A percentile compares a stretch with the other conserved stretches of the same genome.
phyloP scores from a whole-genome alignment of 2,329 filamentous ascomycete species.

The Verticillium isaacii region DNA sequence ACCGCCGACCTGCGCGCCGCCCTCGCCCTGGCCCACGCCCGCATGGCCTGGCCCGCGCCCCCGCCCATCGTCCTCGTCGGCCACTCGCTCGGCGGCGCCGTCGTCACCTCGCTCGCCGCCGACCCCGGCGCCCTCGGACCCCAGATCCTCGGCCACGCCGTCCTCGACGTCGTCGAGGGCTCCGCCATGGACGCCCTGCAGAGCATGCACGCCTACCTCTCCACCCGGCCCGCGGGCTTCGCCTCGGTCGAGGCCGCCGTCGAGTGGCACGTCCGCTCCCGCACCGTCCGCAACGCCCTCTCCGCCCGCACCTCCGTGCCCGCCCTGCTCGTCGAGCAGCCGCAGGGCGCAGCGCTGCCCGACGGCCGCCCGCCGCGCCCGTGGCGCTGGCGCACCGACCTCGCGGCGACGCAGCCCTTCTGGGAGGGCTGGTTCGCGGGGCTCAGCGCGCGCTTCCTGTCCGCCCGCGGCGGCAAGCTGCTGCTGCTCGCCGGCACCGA shows the following conservation, averaged over 20 bases:
- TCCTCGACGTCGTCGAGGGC: constrained; percentile 93
- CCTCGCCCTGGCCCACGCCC: constrained; percentile 59
- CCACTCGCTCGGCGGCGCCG: constrained; percentile 88
- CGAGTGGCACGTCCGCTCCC: constrained; percentile 87
- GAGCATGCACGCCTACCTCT: constrained; percentile 90
- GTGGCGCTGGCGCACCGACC: constrained; percentile 84
- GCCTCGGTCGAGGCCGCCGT: constrained; percentile 73
- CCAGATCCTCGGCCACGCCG: constrained; percentile 67
- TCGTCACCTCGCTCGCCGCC: constrained; percentile 78
- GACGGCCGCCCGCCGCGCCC: constrained; percentile 34
- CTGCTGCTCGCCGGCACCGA: constrained; percentile 85
- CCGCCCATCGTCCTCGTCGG: constrained; percentile 81
- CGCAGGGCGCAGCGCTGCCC: no score
- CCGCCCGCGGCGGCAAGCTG: constrained; percentile 76
- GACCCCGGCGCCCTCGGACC: constrained; percentile 51
- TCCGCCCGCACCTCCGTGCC: constrained; percentile 89
- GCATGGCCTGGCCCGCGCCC: constrained; percentile 68
- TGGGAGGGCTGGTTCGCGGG: constrained; percentile 94
- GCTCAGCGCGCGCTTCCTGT: constrained; percentile 82
- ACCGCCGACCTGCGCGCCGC: constrained; percentile 67
- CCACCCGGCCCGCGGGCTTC: constrained; percentile 75
- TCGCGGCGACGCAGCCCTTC: constrained; percentile 78
- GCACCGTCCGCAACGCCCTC: constrained; percentile 76
- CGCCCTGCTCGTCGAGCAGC: constrained; percentile 58
- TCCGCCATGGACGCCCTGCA: constrained; percentile 92